These are phyloP conservation scores for Geosmithia flava DNA, from an alignment of 2,329 filamentous ascomycete genomes.

Conservation along the genomic window DNA sequence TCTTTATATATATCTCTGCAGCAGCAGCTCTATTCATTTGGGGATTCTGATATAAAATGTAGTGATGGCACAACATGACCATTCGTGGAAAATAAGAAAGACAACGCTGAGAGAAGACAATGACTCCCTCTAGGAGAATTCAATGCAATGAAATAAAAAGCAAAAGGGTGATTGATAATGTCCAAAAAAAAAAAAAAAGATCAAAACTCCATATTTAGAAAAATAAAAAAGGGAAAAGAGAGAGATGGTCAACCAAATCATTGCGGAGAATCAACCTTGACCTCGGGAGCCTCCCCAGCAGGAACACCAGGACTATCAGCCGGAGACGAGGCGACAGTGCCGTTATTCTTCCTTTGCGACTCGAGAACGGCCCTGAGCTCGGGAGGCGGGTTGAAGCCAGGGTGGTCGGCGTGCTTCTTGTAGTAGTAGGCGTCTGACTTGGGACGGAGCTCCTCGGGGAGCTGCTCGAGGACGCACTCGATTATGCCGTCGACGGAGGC, in stretches of 20 bases:
- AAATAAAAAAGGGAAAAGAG: neutral
- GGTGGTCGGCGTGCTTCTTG: slow-evolving; percentile 82
- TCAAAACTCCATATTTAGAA: neutral
- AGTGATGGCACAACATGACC: too few relatives aligned
- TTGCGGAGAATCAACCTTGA: slow-evolving; percentile 11
- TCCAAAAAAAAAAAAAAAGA: neutral
- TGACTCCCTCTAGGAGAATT: neutral
- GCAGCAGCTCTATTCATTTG: too few relatives aligned
- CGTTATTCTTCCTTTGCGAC: slow-evolving; percentile 37
- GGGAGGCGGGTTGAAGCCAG: slow-evolving; percentile 59
- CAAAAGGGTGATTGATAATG: neutral
- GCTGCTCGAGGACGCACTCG: slow-evolving; percentile 57
- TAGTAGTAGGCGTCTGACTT: slow-evolving; percentile 67
- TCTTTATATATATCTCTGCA: too few relatives aligned
- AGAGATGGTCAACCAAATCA: slow-evolving; percentile 4
- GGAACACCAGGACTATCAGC: slow-evolving; percentile 1
- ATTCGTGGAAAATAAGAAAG: neutral
- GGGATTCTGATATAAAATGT: too few relatives aligned
- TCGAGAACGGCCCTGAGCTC: slow-evolving; percentile 45
- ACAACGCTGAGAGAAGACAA: neutral
- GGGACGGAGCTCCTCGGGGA: slow-evolving; percentile 61
- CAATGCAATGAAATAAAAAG: neutral
- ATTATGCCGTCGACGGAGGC: slow-evolving; percentile 67
- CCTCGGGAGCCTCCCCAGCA: slow-evolving; percentile 9
- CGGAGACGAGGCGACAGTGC: slow-evolving; percentile 9